Percentiles rank a stretch among this genome's conserved stretches.
These are phyloP conservation scores for Pestalotiopsis fici DNA, from an alignment of 2,329 filamentous ascomycete genomes.

Conservation along the genomic window DNA sequence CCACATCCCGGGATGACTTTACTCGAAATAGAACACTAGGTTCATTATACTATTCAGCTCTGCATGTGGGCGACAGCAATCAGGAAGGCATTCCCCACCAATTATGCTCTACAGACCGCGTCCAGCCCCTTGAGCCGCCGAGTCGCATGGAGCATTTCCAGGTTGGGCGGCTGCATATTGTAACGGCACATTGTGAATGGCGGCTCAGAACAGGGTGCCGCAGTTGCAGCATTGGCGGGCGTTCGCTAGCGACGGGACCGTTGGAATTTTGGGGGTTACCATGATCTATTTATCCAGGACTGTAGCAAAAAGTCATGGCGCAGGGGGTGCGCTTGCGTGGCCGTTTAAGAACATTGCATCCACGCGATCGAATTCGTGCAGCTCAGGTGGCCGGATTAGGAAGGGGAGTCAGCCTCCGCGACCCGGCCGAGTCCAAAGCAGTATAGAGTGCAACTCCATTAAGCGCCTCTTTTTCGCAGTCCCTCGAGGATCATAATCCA, in stretches of 20 bases:
- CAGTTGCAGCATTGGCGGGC: neutral
- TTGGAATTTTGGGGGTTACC: neutral
- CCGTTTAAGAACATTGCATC: neutral
- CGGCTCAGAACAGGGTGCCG: neutral
- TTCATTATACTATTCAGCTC: neutral
- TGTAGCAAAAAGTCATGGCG: neutral
- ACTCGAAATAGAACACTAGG: neutral
- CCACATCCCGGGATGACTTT: neutral
- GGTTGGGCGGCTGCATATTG: neutral
- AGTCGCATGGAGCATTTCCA: neutral
- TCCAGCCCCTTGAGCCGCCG: neutral
- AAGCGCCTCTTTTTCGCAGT: too few species aligned
- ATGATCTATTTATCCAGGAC: neutral
- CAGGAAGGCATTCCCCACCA: neutral
- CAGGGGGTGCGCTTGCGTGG: neutral
- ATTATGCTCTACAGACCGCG: neutral
- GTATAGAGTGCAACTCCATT: too few species aligned
- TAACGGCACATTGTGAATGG: neutral
- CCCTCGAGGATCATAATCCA: too few species aligned
- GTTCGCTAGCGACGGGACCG: neutral
- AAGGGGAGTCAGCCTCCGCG: too few species aligned
- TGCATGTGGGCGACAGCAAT: neutral
- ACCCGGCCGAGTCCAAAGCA: too few species aligned
- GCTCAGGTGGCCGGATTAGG: too few species aligned
- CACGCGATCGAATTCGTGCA: too few species aligned